Base-by-base conservation (phyloP, 2,329 filamentous ascomycete species). In the Tothia fuscella region DNA sequence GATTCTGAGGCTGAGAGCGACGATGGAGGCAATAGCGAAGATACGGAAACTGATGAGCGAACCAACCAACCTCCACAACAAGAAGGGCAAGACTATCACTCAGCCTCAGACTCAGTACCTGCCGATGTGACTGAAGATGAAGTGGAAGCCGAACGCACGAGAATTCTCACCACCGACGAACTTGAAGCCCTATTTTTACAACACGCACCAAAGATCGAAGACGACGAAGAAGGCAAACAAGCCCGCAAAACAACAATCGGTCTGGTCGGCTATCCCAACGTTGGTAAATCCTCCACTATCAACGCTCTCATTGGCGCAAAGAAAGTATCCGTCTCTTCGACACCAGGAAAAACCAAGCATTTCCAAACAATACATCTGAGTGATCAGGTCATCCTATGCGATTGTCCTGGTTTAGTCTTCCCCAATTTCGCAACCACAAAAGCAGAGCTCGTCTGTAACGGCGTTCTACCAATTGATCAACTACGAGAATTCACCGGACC, bases 221-320 rank as follows among this genome's bases (percentile, higher is more conserved):
- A 65, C 6, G 64, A 69, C 42, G 59, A 68, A 1, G 66, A 71
- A 20, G 53, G 56, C 21, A 36, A 43, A 32, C 58, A 64, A 29
- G 67, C 65, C 45, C 64, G 70, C 41, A 95, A 93, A 61, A 80
- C 88, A 4, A 79, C 86, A 49, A 91, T 98, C 51, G 91, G 91
- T 52, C 71, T 98, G 16, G 91, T 98, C 28, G 91, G 91, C 45
- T 98, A 98, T 63, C 91, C 91, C 55, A 98, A 98, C 66, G 91
- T 98, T 48, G 91, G 91, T 65, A 98, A 98, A 66, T 98, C 93
- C 1, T 95, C 88, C 37, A 98, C 91, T 13, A 98, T 98, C 71
- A 98, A 98, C 66, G 89, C 91, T 31, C 74, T 98, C n/a, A 88
- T 96, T 45, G 93, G 93, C 38, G 80, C 91, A 42, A 98, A 96